A percentile compares a stretch with the other conserved stretches of the same genome.
These are phyloP conservation scores for Hypomyces rosellus DNA, from an alignment of 2,329 filamentous ascomycete species.

Conservation along the genomic window DNA sequence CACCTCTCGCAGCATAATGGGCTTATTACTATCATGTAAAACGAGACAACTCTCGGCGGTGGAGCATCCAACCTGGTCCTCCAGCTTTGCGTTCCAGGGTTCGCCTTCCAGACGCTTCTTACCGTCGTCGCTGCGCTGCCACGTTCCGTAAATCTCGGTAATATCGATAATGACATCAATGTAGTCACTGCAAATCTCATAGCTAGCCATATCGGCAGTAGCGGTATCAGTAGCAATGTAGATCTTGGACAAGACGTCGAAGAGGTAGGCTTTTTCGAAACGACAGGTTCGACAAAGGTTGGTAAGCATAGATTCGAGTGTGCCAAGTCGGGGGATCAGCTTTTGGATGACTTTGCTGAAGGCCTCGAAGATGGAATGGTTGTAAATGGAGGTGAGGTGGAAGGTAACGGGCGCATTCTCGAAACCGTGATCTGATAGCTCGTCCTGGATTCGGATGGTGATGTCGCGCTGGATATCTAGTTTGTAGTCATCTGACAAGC, in stretches of 20 bases:
- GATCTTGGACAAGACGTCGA: slow-evolving; percentile 96
- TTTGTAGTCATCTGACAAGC: slow-evolving; percentile 94
- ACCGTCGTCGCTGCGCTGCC: slow-evolving; percentile 51
- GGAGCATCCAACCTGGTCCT: slow-evolving; percentile 59
- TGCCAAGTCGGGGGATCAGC: slow-evolving; percentile 85
- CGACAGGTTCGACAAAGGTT: slow-evolving; percentile 88
- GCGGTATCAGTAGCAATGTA: slow-evolving; percentile 96
- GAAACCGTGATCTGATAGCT: slow-evolving; percentile 86
- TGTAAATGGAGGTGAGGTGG: slow-evolving; percentile 96
- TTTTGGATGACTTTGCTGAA: slow-evolving; percentile 99
- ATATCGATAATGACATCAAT: slow-evolving; percentile 98
- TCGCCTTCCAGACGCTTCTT: slow-evolving; percentile 51
- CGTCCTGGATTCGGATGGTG: slow-evolving; percentile 91
- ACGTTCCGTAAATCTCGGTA: slow-evolving; percentile 86
- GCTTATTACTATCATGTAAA: slow-evolving; percentile 55
- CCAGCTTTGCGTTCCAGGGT: slow-evolving; percentile 55
- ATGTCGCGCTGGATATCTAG: slow-evolving; percentile 95
- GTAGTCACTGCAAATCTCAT: slow-evolving; percentile 97
- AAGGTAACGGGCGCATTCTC: slow-evolving; percentile 92
- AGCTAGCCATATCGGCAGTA: slow-evolving; percentile 89
- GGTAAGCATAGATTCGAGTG: slow-evolving; percentile 88
- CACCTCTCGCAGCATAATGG: slow-evolving; percentile 63
- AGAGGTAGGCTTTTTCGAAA: slow-evolving; percentile 97
- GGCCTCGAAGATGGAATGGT: slow-evolving; percentile 96
- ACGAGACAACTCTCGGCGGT: slow-evolving; percentile 65